Base-by-base conservation (phyloP, 345 rosid genomes). In the Brassica nigra region DNA sequence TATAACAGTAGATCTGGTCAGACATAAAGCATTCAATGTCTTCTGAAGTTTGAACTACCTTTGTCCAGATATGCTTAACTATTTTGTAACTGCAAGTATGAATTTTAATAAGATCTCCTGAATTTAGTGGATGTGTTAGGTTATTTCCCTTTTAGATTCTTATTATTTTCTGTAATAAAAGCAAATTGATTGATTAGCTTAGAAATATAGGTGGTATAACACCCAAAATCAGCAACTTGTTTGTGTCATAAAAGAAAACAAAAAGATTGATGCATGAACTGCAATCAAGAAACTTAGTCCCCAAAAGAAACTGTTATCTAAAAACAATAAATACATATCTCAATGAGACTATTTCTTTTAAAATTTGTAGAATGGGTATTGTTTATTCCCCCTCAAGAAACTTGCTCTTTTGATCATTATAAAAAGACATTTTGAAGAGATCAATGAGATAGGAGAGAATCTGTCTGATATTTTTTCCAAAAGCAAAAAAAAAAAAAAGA, bases 391-490 rank as follows among this genome's bases (percentile, higher is more conserved):
- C 33, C 36, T 62, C 15, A 74, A 34, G 52, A 28, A 68, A 36
- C 20, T 80, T 52, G 75, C 71, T 74, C 55, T 79, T 79, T 66
- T 66, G 36, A 67, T 49, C 59, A 62, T 8, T 34, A 1, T 44
- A 7, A 74, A 79, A 47, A 34, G 20, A 34, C 62, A 74, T 36
- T 15, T 66, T 20, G n/a, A 30, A 81, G 23, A 57, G 70, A 75
- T 70, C 72, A 75, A 81, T 62, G 55, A 67, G 77, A 66, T 78
- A 57, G 59, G 30, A 23, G 16, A 62, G 6, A 70, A 42, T 61
- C 16, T 4, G 27, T 61, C 33, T 66, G 55, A 31, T 27, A 2
- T 74, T 1, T 39, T 61, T 6, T 44, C 8, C 64, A 16, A 62
- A 44, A 28, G 3, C 49, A 27, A n/a, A 4, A 28, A 62, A 47